phyloP scores from a whole-genome alignment of 1,284 basidiomycete species.

The Boletellus deceptivus region DNA sequence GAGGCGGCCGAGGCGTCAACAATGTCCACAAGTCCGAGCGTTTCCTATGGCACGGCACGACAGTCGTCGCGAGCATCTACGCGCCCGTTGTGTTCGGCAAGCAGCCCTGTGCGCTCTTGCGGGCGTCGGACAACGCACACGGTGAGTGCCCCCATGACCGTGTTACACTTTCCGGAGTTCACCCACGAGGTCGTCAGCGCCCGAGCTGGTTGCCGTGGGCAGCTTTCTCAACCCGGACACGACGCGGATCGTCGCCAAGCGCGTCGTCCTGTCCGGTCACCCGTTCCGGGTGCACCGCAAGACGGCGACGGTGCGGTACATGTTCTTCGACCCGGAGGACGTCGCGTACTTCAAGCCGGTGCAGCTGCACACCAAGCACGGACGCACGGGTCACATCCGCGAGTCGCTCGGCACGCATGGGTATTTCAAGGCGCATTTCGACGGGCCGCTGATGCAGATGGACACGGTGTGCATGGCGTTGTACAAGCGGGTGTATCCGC shows the following conservation, averaged over 20 bases:
- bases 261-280: constrained; percentile 91
- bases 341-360: constrained; percentile 93
- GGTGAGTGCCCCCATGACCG: constrained; percentile 38
- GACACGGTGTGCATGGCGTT: constrained; percentile 90
- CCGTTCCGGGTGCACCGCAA: constrained; percentile 98
- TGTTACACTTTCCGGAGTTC: too few relatives aligned
- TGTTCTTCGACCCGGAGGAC: constrained; percentile 97
- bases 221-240: constrained; percentile 88
- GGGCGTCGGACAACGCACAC: constrained; percentile 61
- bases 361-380: constrained; percentile 91
- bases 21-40: constrained; percentile 98
- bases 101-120: constrained; percentile 72
- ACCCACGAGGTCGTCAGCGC: constrained; percentile 44
- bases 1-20: constrained; percentile 88
- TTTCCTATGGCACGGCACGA: constrained; percentile 82
- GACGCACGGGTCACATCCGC: constrained; percentile 87
- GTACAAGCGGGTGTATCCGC: constrained; percentile 90
- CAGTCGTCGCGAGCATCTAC: constrained; percentile 84
- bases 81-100: constrained; percentile 90
- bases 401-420: constrained; percentile 98
- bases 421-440: constrained; percentile 97
- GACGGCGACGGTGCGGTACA: constrained; percentile 95
- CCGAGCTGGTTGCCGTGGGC: constrained; percentile 88
- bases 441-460: constrained; percentile 95
- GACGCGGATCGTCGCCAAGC: constrained; percentile 89